Percentiles rank a stretch among this genome's conserved stretches.
Conservation (phyloP, 2,329 filamentous ascomycete genomes). For the Fusarium verrucosum region DNA sequence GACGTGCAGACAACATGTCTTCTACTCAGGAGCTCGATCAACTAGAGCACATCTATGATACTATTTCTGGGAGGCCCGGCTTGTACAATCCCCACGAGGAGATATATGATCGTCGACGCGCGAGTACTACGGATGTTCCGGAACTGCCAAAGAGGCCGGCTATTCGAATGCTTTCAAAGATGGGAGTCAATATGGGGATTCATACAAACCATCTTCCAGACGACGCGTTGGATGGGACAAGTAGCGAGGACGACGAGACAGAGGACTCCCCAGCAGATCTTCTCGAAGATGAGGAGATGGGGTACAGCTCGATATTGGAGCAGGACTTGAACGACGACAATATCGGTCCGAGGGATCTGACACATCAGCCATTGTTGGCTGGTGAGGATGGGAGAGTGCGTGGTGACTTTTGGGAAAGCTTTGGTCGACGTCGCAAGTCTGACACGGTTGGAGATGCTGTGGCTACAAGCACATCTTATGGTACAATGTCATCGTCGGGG, state of each 20-base stretch:
- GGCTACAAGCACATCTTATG: constrained; percentile 45
- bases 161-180: constrained; percentile 59
- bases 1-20: constrained; percentile 51
- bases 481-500: constrained; percentile 47
- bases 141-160: constrained; percentile 70
- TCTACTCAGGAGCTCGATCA: constrained; percentile 56
- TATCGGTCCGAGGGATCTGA: constrained; percentile 19
- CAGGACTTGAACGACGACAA: constrained; percentile 46
- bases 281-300: constrained; percentile 46
- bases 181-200: constrained; percentile 77
- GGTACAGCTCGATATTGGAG: constrained; percentile 25
- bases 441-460: constrained; percentile 12
- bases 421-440: constrained; percentile 25
- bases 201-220: constrained; percentile 76
- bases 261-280: constrained; percentile 47
- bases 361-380: constrained; percentile 39
- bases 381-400: constrained; percentile 11
- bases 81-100: constrained; percentile 56
- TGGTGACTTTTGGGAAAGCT: constrained; percentile 25
- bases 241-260: constrained; percentile 46
- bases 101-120: constrained; percentile 47
- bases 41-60: constrained; percentile 56
- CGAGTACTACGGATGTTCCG: constrained; percentile 67
- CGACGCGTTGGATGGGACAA: constrained; percentile 62
- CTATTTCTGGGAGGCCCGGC: constrained; percentile 54